Base-by-base conservation (phyloP, 148 eudicot genomes). In the Chenopodium suecicum region DNA sequence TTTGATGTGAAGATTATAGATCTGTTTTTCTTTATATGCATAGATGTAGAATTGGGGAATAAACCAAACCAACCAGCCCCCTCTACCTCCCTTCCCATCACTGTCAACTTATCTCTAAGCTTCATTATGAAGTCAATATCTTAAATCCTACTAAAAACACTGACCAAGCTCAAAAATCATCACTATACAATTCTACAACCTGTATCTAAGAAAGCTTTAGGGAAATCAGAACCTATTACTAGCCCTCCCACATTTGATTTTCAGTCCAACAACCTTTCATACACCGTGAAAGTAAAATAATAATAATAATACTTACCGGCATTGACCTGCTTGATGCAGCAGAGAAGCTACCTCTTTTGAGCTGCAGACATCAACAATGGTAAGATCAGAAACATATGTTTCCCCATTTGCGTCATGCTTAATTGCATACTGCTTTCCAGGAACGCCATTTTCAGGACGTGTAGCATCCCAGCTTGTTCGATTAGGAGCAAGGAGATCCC, bases 271-370 rank as follows among this genome's bases (percentile, higher is more conserved):
- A 16, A 54, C 19, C 60, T 16, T 22, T 62, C 0, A 25, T 62
- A 62, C 8, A 62, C 25, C 5, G 12, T 0, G 23, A 62, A 62
- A 62, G 65, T 2, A 6, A 20, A 22, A 19, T 0, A 41, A 7
- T 31, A 31, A 31, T 31, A 64, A 9, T 29, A 56, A 71, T 76
- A 71, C 78, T 50, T 76, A 88, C 97, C 97, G 89, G 87, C 91
- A 84, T 70, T 91, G 91, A 46, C 92, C 97, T 74, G 97, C 97
- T 77, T 93, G 90, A 31, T 84, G 88, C 60, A 93, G 80, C 81
- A 93, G 93, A 71, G 90, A 88, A 72, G 97, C 91, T 64, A 93
- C 97, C 86, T 93, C 94, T 66, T 78, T 88, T 83, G 88, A 89
- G 81, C 90, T 93, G 85, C 90, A 86, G 27, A 93, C 97, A 82